Base-by-base conservation (phyloP, 495 filamentous ascomycete species). In the Paragyromitra xinjiangensis region DNA sequence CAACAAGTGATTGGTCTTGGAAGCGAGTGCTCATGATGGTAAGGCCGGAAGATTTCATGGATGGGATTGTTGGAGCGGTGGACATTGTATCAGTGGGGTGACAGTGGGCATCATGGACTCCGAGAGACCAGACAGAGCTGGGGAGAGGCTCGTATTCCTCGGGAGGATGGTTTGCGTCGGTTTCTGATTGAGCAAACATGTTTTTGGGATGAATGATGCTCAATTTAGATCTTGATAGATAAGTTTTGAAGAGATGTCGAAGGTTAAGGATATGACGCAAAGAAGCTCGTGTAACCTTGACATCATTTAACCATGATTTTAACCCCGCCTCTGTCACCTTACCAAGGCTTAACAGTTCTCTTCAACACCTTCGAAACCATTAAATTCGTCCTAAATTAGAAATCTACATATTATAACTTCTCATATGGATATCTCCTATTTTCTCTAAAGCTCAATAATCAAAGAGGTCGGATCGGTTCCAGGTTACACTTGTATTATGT, bases 71-170 rank as follows among this genome's bases (percentile, higher is more conserved):
- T 45, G 87, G 79, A 61, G 94, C 85, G 5, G 88, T 91, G 24
- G 90, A 81, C 89, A 95, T 92, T n/a, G 93, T 97, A 83, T 98
- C 95, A 24, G 95, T 99, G n/a, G 95, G 94, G 83, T 99, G 95
- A 81, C 96, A 99, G 84, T 99, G 95, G 56, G 95, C 94, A 84
- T 99, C 95, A 79, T 88, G 93, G 64, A 95, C 89, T 34, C 94
- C 94, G 8, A 94, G 80, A 50, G 92, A 88, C 95, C 95, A 99
- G 2, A 94, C 79, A 29, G 56, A 61, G 78, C 64, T 66, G 14
- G 74, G 74, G 4, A 77, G 69, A 66, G 74, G 69, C 22, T 77
- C 51, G 40, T 77, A 66, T 64, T 72, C 68, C 56, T 51, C 59
- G 7, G 24, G 45, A 56, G 44, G 14, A 16, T 22, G 6, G 1